phyloP scores from a whole-genome alignment of 495 filamentous ascomycete species.

The Cercophora sp. region DNA sequence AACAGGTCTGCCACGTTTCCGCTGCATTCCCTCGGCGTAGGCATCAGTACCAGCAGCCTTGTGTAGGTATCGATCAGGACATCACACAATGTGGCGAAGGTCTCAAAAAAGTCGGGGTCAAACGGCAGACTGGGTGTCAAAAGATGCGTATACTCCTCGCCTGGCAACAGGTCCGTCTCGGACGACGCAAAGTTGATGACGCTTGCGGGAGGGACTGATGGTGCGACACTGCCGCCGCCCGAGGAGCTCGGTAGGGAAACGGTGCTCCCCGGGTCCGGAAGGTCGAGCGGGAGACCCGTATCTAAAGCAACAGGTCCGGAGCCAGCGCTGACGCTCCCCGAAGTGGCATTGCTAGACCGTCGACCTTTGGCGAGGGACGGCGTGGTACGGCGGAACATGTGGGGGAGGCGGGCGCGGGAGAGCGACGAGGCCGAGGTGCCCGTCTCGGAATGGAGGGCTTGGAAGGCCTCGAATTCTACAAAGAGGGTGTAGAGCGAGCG shows the following conservation, averaged over 20 bases:
- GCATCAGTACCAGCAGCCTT: slow-evolving; percentile 66
- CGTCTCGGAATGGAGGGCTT: slow-evolving; percentile 75
- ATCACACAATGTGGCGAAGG: slow-evolving; percentile 95
- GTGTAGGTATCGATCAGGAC: slow-evolving; percentile 91
- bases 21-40: slow-evolving; percentile 58
- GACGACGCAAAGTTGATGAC: slow-evolving; percentile 44
- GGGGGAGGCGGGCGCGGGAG: slow-evolving; percentile 70
- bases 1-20: slow-evolving; percentile 73
- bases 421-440: slow-evolving; percentile 67
- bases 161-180: slow-evolving; percentile 50
- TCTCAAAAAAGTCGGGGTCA: slow-evolving; percentile 95
- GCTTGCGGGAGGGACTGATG: slow-evolving; percentile 20
- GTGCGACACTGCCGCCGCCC: not conserved
- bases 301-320: not conserved
- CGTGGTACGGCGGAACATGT: slow-evolving; percentile 76
- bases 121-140: slow-evolving; percentile 91
- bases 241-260: not conserved
- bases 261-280: not conserved
- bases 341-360: slow-evolving; percentile 58
- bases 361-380: slow-evolving; percentile 52
- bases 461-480: slow-evolving; percentile 87
- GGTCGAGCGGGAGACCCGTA: not conserved
- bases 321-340: slow-evolving; percentile 41
- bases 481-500: slow-evolving; percentile 82
- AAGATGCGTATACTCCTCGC: slow-evolving; percentile 84